Evolutionary conservation across 345 rosid species (phyloP).

Genomic region (Brassica nigra): DNA sequence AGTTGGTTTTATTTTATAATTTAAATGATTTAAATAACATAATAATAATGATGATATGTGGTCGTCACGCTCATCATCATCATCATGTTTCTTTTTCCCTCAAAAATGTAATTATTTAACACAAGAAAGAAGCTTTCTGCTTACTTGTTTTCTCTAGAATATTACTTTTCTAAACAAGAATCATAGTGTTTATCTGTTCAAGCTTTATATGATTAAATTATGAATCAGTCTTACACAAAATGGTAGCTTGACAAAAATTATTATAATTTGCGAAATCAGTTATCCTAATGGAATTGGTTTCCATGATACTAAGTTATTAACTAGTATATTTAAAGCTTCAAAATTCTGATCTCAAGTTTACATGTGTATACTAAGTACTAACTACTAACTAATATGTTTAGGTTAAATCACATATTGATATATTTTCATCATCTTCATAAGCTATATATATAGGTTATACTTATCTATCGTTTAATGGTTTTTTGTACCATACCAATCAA

Average conservation of each 20-base stretch:
- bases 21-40: slow-evolving; percentile 34
- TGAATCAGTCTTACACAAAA: neutral
- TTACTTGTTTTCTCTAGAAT: slow-evolving; percentile 46
- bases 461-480: neutral
- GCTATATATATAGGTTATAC: neutral
- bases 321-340: neutral
- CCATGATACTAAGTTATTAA: neutral
- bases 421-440: too few species aligned
- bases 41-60: slow-evolving; percentile 57
- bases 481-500: neutral
- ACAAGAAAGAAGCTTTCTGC: slow-evolving; percentile 14
- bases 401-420: neutral
- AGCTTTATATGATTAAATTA: neutral
- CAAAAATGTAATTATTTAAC: neutral
- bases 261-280: neutral
- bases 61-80: slow-evolving; percentile 68
- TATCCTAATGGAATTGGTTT: neutral
- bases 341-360: neutral
- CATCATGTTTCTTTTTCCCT: slow-evolving; percentile 38
- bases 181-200: slow-evolving; percentile 31
- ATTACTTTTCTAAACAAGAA: slow-evolving; percentile 21
- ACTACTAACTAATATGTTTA: neutral
- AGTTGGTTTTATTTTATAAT: slow-evolving; percentile 14
- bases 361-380: too few species aligned
- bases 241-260: neutral